Evolutionary conservation across 768 basidiomycete genomes (phyloP).

Genomic region (Tulasnella sp.): DNA sequence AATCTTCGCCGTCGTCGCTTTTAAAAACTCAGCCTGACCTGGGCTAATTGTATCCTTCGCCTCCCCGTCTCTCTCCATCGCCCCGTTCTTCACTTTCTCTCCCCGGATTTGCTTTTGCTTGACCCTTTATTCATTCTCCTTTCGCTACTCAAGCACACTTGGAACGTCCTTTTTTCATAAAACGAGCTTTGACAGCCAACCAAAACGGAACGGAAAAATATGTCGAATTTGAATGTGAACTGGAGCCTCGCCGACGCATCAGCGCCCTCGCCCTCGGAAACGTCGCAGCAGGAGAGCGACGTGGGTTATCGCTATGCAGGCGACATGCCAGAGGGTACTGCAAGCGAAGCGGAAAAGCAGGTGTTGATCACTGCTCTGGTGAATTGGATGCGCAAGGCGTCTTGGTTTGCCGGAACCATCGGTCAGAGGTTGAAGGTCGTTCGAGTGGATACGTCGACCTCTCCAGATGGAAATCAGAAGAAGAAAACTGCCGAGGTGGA

Average conservation of each 20-base stretch:
- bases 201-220: not conserved
- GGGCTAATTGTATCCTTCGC: not conserved
- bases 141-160: not conserved
- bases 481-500: conserved; percentile 1
- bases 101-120: not conserved
- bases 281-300: not conserved
- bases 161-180: not conserved
- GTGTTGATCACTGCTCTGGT: conserved; percentile 7
- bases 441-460: not conserved
- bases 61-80: not conserved
- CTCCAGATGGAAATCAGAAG: conserved; percentile 14
- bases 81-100: not conserved
- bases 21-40: not conserved
- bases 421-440: conserved; percentile 6
- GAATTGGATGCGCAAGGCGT: conserved; percentile 12
- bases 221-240: conserved; percentile 3
- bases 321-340: conserved; percentile 8
- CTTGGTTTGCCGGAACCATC: conserved; percentile 13
- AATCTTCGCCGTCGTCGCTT: not conserved
- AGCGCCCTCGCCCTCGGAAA: not conserved
- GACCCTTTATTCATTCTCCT: not conserved
- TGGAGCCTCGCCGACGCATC: not conserved
- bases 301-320: not conserved
- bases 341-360: not conserved
- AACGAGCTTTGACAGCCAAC: not conserved